phyloP scores from a whole-genome alignment of 2,329 filamentous ascomycete genomes.

The Aspergillus sergii region DNA sequence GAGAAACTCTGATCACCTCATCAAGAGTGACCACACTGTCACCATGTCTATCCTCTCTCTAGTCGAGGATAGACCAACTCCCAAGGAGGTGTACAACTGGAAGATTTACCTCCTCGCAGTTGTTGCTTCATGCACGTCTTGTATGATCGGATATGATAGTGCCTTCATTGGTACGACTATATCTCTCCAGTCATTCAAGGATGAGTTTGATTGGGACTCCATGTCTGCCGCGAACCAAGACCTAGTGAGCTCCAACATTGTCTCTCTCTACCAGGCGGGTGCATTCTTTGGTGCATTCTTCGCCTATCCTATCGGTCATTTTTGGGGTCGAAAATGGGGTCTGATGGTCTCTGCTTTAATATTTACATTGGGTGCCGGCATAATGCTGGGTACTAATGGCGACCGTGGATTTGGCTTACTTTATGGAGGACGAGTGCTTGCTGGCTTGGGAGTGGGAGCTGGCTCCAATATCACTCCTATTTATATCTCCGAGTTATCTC shows the following conservation, averaged over 20 bases:
- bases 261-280: conserved; percentile 79
- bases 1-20: conserved; percentile 7
- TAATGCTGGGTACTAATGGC: conserved; percentile 70
- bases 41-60: conserved; percentile 44
- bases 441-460: conserved; percentile 60
- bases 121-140: conserved; percentile 59
- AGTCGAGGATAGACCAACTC: conserved; percentile 55
- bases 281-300: conserved; percentile 79
- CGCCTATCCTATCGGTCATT: conserved; percentile 68
- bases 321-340: conserved; percentile 66
- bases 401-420: conserved; percentile 64
- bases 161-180: conserved; percentile 80
- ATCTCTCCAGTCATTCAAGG: conserved; percentile 67
- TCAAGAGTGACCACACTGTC: conserved; percentile 3
- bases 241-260: conserved; percentile 72
- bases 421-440: conserved; percentile 60
- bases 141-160: conserved; percentile 67
- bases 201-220: conserved; percentile 66
- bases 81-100: conserved; percentile 63
- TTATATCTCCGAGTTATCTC: conserved; percentile 61
- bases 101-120: conserved; percentile 57
- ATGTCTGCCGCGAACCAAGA: conserved; percentile 48
- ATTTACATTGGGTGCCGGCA: conserved; percentile 70
- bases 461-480: conserved; percentile 62
- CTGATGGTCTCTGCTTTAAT: conserved; percentile 63